These are phyloP conservation scores for Maudiozyma serrabonitensis DNA, from an alignment of 805 yeast genomes.

Conservation along the genomic window DNA sequence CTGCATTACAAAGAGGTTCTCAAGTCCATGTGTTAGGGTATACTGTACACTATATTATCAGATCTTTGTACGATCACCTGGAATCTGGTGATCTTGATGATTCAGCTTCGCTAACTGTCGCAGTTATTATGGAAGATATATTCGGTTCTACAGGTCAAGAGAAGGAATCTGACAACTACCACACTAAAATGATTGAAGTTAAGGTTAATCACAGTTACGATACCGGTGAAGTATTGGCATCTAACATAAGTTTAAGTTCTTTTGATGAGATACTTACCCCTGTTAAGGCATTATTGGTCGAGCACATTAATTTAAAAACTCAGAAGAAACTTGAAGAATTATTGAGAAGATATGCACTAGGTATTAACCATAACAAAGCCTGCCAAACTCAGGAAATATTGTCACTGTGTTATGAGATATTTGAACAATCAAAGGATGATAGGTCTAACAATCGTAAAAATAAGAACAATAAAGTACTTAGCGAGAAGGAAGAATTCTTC, in stretches of 20 bases:
- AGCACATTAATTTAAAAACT: conserved; percentile 54
- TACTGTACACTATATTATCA: conserved; percentile 68
- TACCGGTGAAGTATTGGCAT: conserved; percentile 68
- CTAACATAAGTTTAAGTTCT: conserved; percentile 46
- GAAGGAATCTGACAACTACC: conserved; percentile 89
- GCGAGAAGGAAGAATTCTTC: conserved; percentile 54
- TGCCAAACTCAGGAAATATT: conserved; percentile 49
- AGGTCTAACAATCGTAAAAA: conserved; percentile 6
- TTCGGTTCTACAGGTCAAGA: conserved; percentile 91
- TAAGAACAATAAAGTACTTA: conserved; percentile 16
- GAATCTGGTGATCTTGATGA: conserved; percentile 69
- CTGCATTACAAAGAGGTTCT: conserved; percentile 79
- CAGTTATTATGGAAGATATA: conserved; percentile 79
- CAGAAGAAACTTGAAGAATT: conserved; percentile 74
- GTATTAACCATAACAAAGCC: conserved; percentile 63
- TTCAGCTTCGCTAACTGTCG: conserved; percentile 48
- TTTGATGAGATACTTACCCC: conserved; percentile 60
- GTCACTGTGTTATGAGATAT: conserved; percentile 64
- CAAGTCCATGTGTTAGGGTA: conserved; percentile 88
- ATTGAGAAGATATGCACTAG: conserved; percentile 66
- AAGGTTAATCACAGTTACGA: conserved; percentile 83
- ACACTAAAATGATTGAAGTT: conserved; percentile 79
- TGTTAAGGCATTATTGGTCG: conserved; percentile 50
- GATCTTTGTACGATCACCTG: conserved; percentile 38
- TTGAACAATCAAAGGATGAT: conserved; percentile 39